Evolutionary conservation across 352 stramenopile species (phyloP).

Genomic region (Phytophthora ohioensis): DNA sequence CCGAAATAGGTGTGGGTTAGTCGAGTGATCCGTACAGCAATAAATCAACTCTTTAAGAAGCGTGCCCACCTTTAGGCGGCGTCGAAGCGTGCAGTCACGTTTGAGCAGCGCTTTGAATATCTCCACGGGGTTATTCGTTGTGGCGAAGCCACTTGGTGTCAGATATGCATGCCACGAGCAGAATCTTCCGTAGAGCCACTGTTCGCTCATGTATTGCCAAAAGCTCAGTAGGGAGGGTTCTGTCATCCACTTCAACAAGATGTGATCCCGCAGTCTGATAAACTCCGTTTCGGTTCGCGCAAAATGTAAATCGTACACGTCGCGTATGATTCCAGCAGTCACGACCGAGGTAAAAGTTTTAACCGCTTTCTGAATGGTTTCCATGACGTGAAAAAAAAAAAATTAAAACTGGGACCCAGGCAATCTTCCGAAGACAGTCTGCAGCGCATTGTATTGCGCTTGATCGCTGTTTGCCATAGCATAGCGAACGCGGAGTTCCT

Average conservation of each 20-base stretch:
- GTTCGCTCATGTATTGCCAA: background rate
- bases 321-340: background rate
- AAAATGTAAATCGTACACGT: background rate
- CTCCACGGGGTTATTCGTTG: background rate
- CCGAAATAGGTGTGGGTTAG: no score
- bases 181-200: background rate
- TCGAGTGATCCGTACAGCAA: no score
- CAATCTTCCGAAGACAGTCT: background rate
- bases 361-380: background rate
- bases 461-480: background rate
- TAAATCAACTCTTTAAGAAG: no score
- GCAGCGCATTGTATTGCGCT: background rate
- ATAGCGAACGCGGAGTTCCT: background rate
- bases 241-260: background rate
- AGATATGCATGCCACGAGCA: background rate
- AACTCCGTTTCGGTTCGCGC: background rate
- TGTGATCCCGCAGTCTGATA: background rate
- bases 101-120: background rate
- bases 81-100: background rate
- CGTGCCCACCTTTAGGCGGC: background rate
- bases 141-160: background rate
- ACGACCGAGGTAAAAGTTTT: background rate
- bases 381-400: background rate
- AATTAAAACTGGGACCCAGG: no score
- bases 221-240: background rate